A percentile compares a stretch with the other conserved stretches of the same genome.
These are phyloP conservation scores for Pseudisothecium myosuroides DNA, from an alignment of 225 moss, liverwort and hornwort genomes.

Conservation along the genomic window DNA sequence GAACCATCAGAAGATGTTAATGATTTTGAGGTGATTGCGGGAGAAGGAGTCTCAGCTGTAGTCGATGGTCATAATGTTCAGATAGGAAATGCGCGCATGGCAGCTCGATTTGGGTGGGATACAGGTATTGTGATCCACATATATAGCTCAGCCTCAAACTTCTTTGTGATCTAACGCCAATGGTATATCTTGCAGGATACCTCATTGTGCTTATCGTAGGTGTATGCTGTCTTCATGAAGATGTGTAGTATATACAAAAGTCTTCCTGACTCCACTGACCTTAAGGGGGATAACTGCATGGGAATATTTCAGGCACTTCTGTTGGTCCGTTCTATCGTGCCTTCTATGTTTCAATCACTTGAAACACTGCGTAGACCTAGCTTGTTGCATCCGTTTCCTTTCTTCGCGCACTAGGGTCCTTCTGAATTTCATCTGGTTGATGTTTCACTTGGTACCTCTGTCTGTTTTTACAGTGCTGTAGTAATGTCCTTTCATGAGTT, in stretches of 20 bases:
- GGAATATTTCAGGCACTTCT: background rate
- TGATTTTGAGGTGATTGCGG: slow-evolving; percentile 78
- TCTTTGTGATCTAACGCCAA: background rate
- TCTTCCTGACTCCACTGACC: background rate
- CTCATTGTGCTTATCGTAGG: background rate
- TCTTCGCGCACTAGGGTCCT: background rate
- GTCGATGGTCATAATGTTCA: slow-evolving; percentile 70
- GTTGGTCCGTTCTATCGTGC: background rate
- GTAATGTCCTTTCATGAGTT: background rate
- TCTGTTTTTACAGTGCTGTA: background rate
- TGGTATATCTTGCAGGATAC: background rate
- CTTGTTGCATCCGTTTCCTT: background rate
- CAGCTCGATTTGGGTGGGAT: slow-evolving; percentile 53
- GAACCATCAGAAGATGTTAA: slow-evolving; percentile 61
- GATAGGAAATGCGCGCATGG: slow-evolving; percentile 84
- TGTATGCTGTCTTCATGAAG: background rate
- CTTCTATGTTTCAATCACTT: background rate
- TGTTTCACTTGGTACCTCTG: background rate
- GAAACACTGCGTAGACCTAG: background rate
- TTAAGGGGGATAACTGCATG: background rate
- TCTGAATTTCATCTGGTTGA: background rate
- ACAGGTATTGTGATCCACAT: slow-evolving; percentile 34
- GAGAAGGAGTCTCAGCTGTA: slow-evolving; percentile 76
- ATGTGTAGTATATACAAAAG: background rate
- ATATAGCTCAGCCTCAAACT: background rate